Conservation (phyloP, 1,284 basidiomycete genomes). For the Omphalotus olearius region DNA sequence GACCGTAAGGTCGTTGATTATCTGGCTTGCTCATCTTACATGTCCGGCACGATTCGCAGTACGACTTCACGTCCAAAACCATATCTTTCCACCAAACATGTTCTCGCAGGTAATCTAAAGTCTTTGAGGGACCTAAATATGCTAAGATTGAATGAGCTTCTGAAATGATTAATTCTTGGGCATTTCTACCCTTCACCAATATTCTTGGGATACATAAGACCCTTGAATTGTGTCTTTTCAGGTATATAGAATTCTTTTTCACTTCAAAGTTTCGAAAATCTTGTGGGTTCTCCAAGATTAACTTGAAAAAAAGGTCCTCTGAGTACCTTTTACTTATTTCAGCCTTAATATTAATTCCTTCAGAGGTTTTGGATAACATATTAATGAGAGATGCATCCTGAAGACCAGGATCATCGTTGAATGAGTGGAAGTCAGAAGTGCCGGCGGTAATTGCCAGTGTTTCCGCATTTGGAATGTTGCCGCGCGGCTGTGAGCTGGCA, state of each 20-base stretch:
- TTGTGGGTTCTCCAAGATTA: slow-evolving; percentile 1
- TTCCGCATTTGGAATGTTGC: neutral
- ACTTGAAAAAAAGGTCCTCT: slow-evolving; percentile 5
- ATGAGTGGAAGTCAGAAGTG: too few relatives aligned
- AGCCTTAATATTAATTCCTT: neutral
- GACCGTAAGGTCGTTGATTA: slow-evolving; percentile 21
- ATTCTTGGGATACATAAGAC: slow-evolving; percentile 18
- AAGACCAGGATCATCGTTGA: neutral
- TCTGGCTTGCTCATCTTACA: slow-evolving; percentile 22
- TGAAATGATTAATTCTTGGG: slow-evolving; percentile 23
- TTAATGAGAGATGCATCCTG: neutral
- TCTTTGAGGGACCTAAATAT: slow-evolving; percentile 24
- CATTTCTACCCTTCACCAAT: slow-evolving; percentile 12
- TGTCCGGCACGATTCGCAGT: slow-evolving; percentile 22
- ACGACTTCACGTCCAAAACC: slow-evolving; percentile 20
- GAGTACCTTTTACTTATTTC: neutral
- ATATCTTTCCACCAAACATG: slow-evolving; percentile 27
- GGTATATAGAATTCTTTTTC: neutral
- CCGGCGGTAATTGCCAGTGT: neutral
- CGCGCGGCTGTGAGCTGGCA: neutral
- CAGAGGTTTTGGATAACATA: neutral
- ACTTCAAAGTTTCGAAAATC: slow-evolving; percentile 2
- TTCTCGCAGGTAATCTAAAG: slow-evolving; percentile 20
- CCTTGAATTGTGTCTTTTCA: neutral
- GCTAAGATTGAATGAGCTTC: slow-evolving; percentile 26